Evolutionary conservation across 805 yeast species (phyloP).

Genomic region (Limtongia smithiae): DNA sequence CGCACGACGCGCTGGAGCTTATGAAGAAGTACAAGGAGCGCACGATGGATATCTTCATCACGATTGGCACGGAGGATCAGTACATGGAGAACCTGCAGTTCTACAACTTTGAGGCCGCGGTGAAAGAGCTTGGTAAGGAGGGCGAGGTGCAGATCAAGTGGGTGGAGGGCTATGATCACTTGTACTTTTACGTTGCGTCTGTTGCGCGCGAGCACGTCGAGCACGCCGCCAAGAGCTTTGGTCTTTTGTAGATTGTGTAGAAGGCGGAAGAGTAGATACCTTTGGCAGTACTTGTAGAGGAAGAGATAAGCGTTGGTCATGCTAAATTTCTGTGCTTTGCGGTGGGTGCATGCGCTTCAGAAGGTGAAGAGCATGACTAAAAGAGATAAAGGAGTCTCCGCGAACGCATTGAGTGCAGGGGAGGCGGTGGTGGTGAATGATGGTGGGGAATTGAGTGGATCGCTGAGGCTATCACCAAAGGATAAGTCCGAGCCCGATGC

Average conservation of each 20-base stretch:
- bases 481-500: too few species aligned
- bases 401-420: too few species aligned
- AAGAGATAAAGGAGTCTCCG: too few species aligned
- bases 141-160: conserved; percentile 56
- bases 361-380: too few species aligned
- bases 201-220: conserved; percentile 79
- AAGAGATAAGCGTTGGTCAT: too few species aligned
- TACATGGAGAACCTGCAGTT: conserved; percentile 75
- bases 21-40: conserved; percentile 53
- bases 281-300: too few species aligned
- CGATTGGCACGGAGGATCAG: conserved; percentile 73
- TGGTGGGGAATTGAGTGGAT: too few species aligned
- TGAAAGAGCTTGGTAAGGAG: conserved; percentile 53
- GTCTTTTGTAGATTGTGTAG: conserved; percentile 8
- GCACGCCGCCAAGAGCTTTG: conserved; percentile 67
- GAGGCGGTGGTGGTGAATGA: too few species aligned
- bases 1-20: conserved; percentile 81
- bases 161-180: conserved; percentile 86
- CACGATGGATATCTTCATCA: conserved; percentile 64
- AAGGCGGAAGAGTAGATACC: too few species aligned
- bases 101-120: conserved; percentile 60
- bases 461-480: too few species aligned
- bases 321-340: too few species aligned
- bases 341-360: too few species aligned
- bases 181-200: conserved; percentile 77